Base-by-base conservation (phyloP, 345 rosid genomes). In the Eucalyptus decipiens region DNA sequence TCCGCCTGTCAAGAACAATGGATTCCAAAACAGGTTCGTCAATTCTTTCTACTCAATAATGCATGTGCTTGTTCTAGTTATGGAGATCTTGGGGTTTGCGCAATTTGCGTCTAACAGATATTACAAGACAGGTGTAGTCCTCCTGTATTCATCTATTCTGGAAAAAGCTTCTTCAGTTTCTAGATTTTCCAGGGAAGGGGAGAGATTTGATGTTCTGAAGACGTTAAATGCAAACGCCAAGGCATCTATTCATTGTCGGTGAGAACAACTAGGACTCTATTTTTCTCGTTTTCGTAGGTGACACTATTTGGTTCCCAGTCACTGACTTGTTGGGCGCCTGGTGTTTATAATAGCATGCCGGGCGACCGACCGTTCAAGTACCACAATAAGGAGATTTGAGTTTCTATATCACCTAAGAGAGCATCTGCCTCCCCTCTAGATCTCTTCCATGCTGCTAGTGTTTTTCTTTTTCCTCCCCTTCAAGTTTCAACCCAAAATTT, bases 81-180 rank as follows among this genome's bases (percentile, higher is more conserved):
- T n/a, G n/a, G n/a, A n/a, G n/a, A n/a, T n/a, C n/a, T n/a, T n/a
- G n/a, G n/a, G n/a, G n/a, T n/a, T n/a, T n/a, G n/a, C n/a, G n/a
- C n/a, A n/a, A n/a, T n/a, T n/a, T n/a, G n/a, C n/a, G n/a, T n/a
- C n/a, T n/a, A n/a, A n/a, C 93, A 88, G 90, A 85, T 69, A 87
- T 95, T 86, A 92, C 91, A 10, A 93, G 91, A 93, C 96, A 94
- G 93, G 97, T 90, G 94, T 72, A 91, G 58, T 40, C 83, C 83
- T 76, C 83, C 28, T 76, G 83, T 24, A 72, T 19, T 37, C 45
- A 72, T 72, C 81, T 37, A 9, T 37, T 37, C 40, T 72, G 81
- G 15, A 37, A 37, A 9, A 72, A 18, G 26, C 45, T 37, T 37
- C 28, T 37, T 37, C 45, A 37, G 45, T 19, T 72, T 72, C 13